Evolutionary conservation across 2,329 filamentous ascomycete species (phyloP), one percentile per base, ranked within the genome.

Genomic region (Scedosporium apiospermum): DNA sequence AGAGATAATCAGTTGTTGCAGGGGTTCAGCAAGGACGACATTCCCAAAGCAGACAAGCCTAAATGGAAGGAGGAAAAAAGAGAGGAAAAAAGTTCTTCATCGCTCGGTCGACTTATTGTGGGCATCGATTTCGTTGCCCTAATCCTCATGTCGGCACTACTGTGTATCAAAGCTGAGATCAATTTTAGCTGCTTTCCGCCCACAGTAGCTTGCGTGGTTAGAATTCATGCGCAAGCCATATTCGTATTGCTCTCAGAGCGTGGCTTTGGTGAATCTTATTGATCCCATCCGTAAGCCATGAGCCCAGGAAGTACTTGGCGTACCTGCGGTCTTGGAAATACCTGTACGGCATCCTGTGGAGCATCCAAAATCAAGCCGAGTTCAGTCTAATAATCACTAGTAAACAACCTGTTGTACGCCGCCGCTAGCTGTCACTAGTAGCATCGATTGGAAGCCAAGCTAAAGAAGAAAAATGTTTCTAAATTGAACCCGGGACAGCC

Each of bases 1-100:
- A 67, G 73, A 77, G 78, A 82, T 82, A 78, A 79, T 67, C 77
- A 46, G 34, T 49, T 6, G 14, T 23, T 42, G 26, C 53, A 46
- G 55, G 53, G 61, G 16, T 62, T 16, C 27, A 27, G 49, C 30
- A 16, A 58, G n/a, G 38, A 41, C 27, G 27, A 58, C 27, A 41
- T 42, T 38, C 57, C 57, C 57, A 58, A 58, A 18, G 10, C 10
- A 38, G 34, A 38, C 34, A 38, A 38, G 34, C 34, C 34, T 4
- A 38, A 12, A 12, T 14, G 34, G 10, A 38, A 14, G 57, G 34
- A n/a, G 57, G 6, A 14, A 21, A 26, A 16, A 23, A 10, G 2
- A 6, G 16, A 60, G 34, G 49, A 46, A 46, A 49, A 60, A 46
- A 60, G 44, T n/a, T 27, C 53, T 58, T 58, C 57, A 58, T 42